phyloP scores from a whole-genome alignment of 257 asterid species.

The Ocimum tenuiflorum region DNA sequence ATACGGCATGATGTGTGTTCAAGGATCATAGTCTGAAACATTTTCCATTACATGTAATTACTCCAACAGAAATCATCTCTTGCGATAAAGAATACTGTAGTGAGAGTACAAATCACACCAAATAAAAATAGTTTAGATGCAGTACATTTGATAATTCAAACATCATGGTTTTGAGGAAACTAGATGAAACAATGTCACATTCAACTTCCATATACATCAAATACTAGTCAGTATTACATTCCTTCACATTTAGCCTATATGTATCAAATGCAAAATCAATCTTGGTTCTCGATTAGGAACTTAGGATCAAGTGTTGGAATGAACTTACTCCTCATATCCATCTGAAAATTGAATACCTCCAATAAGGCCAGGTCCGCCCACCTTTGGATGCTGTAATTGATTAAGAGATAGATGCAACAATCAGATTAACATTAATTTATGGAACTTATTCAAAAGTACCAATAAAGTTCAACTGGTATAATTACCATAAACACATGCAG shows the following conservation, averaged over 20 bases:
- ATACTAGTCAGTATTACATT: neutral
- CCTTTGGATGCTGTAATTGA: slow-evolving; percentile 67
- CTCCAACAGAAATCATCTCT: neutral
- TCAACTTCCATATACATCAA: neutral
- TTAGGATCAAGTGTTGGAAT: neutral
- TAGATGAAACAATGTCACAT: neutral
- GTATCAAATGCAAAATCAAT: slow-evolving; percentile 1
- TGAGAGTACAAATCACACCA: neutral
- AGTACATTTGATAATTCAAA: neutral
- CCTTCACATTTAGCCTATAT: neutral
- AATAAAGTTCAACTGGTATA: neutral
- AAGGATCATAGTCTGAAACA: neutral
- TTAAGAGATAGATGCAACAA: slow-evolving; percentile 15
- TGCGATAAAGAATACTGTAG: neutral
- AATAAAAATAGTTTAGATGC: neutral
- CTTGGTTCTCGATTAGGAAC: neutral
- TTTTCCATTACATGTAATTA: neutral
- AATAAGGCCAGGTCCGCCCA: slow-evolving; percentile 92
- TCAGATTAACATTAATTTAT: slow-evolving; percentile 6
- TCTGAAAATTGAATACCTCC: slow-evolving; percentile 63
- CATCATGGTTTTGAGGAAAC: neutral
- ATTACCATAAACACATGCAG: neutral
- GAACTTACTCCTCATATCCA: slow-evolving; percentile 79
- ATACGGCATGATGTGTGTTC: neutral
- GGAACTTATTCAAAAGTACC: neutral